A percentile compares a stretch with the other conserved stretches of the same genome.
These are phyloP conservation scores for Alnus rubra DNA, from an alignment of 306 rosid genomes.

Conservation along the genomic window DNA sequence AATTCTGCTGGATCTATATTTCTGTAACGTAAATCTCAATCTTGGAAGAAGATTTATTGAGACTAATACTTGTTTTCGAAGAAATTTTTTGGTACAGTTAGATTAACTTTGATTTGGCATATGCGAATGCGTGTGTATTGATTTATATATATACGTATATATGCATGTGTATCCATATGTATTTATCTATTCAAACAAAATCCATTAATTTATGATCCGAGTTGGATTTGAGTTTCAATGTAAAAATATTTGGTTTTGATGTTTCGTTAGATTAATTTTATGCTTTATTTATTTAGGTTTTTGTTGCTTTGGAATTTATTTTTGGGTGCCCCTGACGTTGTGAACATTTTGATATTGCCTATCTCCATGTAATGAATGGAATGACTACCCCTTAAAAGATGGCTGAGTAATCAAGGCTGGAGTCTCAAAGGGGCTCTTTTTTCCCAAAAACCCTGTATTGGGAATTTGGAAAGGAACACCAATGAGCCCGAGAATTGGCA, in stretches of 20 bases:
- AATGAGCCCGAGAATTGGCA: conserved; percentile 91
- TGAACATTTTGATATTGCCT: conserved; percentile 8
- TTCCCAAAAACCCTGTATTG: conserved; percentile 21
- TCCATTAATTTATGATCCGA: not conserved
- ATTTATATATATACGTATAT: too few relatives aligned
- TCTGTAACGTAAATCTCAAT: not conserved
- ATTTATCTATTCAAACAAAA: too few relatives aligned
- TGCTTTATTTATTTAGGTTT: not conserved
- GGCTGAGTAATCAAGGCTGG: conserved; percentile 78
- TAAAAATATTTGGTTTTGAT: not conserved
- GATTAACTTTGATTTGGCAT: not conserved
- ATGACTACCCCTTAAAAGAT: conserved; percentile 40
- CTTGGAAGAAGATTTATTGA: too few relatives aligned
- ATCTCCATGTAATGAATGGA: conserved; percentile 29
- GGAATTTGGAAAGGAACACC: conserved; percentile 67
- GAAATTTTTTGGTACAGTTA: not conserved
- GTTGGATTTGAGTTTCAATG: not conserved
- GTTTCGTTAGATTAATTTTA: not conserved
- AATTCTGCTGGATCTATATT: not conserved
- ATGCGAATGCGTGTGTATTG: too few relatives aligned
- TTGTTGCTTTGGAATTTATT: not conserved
- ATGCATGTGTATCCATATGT: too few relatives aligned
- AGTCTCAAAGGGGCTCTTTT: conserved; percentile 65
- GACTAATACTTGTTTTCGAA: not conserved
- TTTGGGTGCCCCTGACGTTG: not conserved